Evolutionary conservation across 306 rosid species (phyloP).

Genomic region (Mimosa pudica): DNA sequence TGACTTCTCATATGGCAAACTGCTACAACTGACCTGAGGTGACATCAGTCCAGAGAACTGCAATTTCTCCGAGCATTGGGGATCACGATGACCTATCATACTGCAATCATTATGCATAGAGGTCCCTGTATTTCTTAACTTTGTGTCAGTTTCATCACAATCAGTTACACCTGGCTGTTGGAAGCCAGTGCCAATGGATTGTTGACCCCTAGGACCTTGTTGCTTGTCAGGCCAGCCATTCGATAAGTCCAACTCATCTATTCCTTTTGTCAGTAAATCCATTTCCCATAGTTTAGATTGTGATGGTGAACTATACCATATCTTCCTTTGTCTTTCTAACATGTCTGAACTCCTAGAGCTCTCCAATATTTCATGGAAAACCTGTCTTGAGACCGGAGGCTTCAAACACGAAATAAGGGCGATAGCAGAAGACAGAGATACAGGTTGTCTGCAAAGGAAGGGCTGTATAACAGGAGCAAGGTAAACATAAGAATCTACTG

Average conservation of each 20-base stretch:
- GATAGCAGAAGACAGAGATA: slow-evolving; percentile 83
- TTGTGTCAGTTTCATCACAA: slow-evolving; percentile 65
- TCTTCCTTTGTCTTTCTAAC: slow-evolving; percentile 96
- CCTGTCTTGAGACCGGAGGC: slow-evolving; percentile 81
- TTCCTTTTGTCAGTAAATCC: slow-evolving; percentile 76
- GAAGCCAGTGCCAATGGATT: slow-evolving; percentile 46
- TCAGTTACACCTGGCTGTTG: slow-evolving; percentile 66
- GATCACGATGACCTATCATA: slow-evolving; percentile 63
- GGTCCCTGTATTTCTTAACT: slow-evolving; percentile 76
- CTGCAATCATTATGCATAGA: slow-evolving; percentile 54
- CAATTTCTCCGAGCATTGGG: slow-evolving; percentile 66
- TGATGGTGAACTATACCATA: slow-evolving; percentile 84
- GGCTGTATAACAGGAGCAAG: slow-evolving; percentile 92
- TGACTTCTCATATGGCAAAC: slow-evolving; percentile 80
- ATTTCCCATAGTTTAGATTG: slow-evolving; percentile 90
- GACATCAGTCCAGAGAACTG: slow-evolving; percentile 91
- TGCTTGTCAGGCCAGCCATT: slow-evolving; percentile 74
- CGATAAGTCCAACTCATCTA: slow-evolving; percentile 60
- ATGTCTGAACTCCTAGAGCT: slow-evolving; percentile 92
- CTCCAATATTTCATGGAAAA: slow-evolving; percentile 76
- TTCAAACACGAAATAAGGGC: slow-evolving; percentile 80
- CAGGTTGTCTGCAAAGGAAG: slow-evolving; percentile 84
- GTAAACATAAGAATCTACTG: slow-evolving; percentile 91
- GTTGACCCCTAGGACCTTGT: slow-evolving; percentile 55
- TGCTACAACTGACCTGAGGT: slow-evolving; percentile 78